Evolutionary conservation across 805 yeast species (phyloP).

Genomic region (Barnettozyma pratensis): DNA sequence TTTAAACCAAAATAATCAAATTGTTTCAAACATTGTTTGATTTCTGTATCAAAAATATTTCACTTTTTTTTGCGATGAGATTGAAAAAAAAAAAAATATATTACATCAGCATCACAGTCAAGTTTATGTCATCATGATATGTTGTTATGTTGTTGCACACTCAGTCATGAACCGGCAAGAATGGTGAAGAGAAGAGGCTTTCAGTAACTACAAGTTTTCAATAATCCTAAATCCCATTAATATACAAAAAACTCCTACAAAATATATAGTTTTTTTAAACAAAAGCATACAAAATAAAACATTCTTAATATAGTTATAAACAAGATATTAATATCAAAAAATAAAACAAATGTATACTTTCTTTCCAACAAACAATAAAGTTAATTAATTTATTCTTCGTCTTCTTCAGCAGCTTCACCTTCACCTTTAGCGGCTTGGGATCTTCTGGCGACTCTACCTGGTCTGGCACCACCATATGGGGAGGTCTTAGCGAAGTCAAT

Average conservation of each 20-base stretch:
- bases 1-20: too few species aligned
- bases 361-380: conserved; percentile 8
- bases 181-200: too few species aligned
- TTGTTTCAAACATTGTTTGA: not conserved
- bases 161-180: too few species aligned
- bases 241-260: not conserved
- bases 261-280: not conserved
- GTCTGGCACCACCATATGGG: conserved; percentile 99
- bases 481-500: conserved; percentile 98
- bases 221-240: conserved; percentile 2
- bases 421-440: conserved; percentile 41
- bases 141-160: too few species aligned
- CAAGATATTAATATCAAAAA: conserved; percentile 1
- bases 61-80: not conserved
- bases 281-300: conserved; percentile 3
- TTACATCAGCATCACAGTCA: not conserved
- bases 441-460: conserved; percentile 98
- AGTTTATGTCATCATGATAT: too few species aligned
- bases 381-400: conserved; percentile 56
- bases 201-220: not conserved
- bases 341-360: not conserved
- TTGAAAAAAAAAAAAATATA: too few species aligned
- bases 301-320: not conserved
- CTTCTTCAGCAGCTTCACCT: conserved; percentile 73
- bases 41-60: not conserved